Evolutionary conservation across 441 rosid genomes (phyloP).

Genomic region (Eruca vesicaria): DNA sequence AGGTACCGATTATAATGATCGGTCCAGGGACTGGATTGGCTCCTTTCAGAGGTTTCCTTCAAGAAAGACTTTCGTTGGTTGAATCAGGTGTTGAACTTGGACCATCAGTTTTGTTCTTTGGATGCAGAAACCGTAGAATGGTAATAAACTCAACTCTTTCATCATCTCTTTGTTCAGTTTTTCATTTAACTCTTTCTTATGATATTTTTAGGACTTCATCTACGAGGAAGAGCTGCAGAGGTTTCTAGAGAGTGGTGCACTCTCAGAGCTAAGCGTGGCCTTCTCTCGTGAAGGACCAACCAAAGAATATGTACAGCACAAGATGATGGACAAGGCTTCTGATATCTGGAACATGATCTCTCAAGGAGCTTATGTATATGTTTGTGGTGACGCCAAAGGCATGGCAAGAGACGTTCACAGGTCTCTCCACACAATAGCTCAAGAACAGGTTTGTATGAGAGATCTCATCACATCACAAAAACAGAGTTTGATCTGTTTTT

Average conservation of each 20-base stretch:
- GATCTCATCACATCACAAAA: conserved; percentile 8
- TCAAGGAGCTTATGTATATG: conserved; percentile 51
- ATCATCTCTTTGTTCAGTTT: neutral
- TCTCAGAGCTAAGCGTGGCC: conserved; percentile 77
- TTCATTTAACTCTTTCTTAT: neutral
- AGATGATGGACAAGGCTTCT: conserved; percentile 80
- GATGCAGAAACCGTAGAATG: conserved; percentile 88
- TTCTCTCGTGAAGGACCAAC: conserved; percentile 97
- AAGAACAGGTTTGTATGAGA: conserved; percentile 44
- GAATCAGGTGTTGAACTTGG: conserved; percentile 88
- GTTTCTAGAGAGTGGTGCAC: conserved; percentile 68
- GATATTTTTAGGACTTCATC: conserved; percentile 71
- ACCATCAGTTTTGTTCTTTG: conserved; percentile 80
- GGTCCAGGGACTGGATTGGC: conserved; percentile 99
- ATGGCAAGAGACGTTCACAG: conserved; percentile 63
- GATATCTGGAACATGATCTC: conserved; percentile 54
- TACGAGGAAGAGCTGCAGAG: conserved; percentile 83
- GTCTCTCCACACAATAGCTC: conserved; percentile 53
- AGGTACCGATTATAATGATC: conserved; percentile 87
- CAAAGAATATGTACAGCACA: conserved; percentile 93
- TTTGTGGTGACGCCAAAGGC: conserved; percentile 66
- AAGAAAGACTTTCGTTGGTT: conserved; percentile 79
- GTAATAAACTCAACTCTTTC: conserved; percentile 36
- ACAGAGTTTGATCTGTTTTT: neutral
- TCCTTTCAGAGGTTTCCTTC: conserved; percentile 98